Evolutionary conservation across 2,329 filamentous ascomycete genomes (phyloP).

Genomic region (Neurospora sp.): DNA sequence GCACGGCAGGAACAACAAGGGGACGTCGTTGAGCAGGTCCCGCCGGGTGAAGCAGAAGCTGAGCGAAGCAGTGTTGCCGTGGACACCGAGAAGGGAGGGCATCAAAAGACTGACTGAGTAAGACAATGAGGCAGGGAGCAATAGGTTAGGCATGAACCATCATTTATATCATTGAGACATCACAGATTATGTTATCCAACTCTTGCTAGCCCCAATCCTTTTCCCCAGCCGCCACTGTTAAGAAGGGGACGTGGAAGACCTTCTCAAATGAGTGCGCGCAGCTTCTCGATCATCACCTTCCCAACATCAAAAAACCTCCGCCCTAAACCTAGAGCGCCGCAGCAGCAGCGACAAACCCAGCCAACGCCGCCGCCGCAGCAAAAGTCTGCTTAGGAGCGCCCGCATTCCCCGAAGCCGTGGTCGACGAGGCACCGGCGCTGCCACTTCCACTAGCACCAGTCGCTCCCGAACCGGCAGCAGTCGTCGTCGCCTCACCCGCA

Average conservation of each 20-base stretch:
- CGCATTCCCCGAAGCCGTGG: not conserved
- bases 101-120: not conserved
- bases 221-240: not conserved
- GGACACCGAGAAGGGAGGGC: not conserved
- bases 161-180: not conserved
- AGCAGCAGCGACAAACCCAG: not conserved
- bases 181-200: not conserved
- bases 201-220: not conserved
- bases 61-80: not conserved
- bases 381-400: not conserved
- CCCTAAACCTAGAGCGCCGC: not conserved
- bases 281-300: not conserved
- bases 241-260: not conserved
- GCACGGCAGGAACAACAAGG: not conserved
- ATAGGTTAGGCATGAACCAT: not conserved
- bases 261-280: not conserved
- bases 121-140: not conserved
- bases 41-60: not conserved
- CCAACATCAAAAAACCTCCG: not conserved
- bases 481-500: not conserved
- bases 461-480: not conserved
- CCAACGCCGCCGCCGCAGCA: not conserved
- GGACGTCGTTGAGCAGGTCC: not conserved
- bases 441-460: not conserved
- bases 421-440: not conserved